Percentiles rank a stretch among this genome's conserved stretches.
phyloP scores from a whole-genome alignment of 306 rosid species.

The Quercus suber region DNA sequence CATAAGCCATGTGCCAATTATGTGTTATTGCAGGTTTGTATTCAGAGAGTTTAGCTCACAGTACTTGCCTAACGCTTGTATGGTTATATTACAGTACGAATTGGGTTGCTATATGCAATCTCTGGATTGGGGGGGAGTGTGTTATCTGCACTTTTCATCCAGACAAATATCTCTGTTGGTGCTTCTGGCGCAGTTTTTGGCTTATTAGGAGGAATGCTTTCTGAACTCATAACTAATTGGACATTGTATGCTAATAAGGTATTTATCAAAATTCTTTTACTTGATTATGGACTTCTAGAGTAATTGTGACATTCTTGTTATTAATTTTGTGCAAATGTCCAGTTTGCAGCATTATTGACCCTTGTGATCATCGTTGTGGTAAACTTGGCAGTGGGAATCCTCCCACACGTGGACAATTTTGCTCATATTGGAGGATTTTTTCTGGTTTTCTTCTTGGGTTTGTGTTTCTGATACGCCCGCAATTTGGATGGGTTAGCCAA shows the following conservation, averaged over 20 bases:
- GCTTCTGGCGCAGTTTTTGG: conserved; percentile 99
- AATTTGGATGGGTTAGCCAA: conserved; percentile 86
- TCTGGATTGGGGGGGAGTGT: conserved; percentile 96
- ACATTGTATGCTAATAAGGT: conserved; percentile 84
- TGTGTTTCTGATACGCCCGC: conserved; percentile 94
- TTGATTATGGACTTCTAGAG: background rate
- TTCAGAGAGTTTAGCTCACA: conserved; percentile 6
- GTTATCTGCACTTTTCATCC: conserved; percentile 81
- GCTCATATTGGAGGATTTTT: conserved; percentile 97
- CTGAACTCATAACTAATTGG: conserved; percentile 97
- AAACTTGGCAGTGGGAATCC: conserved; percentile 92
- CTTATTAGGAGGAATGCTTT: conserved; percentile 93
- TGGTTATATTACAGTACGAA: conserved; percentile 49
- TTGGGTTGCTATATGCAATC: conserved; percentile 75
- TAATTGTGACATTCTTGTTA: conserved; percentile 5
- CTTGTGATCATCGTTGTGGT: conserved; percentile 70
- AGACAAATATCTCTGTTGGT: conserved; percentile 89
- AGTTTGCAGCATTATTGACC: conserved; percentile 73
- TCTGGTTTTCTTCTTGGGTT: conserved; percentile 90
- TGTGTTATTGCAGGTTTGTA: conserved; percentile 6
- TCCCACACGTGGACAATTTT: conserved; percentile 94
- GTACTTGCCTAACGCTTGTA: conserved; percentile 3
- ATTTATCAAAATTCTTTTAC: conserved; percentile 16
- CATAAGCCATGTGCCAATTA: background rate
- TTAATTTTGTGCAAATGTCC: conserved; percentile 24